Base-by-base conservation (phyloP, 2,329 filamentous ascomycete genomes). In the Penicillium occitanis region DNA sequence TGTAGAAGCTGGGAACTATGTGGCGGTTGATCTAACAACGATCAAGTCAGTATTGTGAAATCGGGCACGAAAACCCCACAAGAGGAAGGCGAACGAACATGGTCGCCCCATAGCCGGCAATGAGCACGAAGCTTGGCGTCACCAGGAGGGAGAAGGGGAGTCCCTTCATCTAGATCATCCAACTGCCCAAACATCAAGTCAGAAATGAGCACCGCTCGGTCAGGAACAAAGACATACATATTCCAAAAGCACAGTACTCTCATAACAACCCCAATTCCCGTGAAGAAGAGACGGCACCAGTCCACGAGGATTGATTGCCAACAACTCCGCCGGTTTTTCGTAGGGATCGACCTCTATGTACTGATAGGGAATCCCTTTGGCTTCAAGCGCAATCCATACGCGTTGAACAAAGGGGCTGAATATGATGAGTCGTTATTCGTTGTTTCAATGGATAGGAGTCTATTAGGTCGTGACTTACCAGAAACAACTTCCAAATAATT, bases 281-380 rank as follows among this genome's bases (percentile, higher is more conserved):
- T 95, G 90, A 46, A 88, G 84, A 66, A 96, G 84, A 8, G 89
- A 90, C 7, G 92, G 92, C 2, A 96, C 90, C 7, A 91, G 81
- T 0, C 91, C 91, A 63, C 89, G 83, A 1, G 91, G 90, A 70
- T 93, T 94, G 61, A 92, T 87, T 69, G 92, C 90, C 28, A 93
- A 83, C 35, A 94, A 80, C 8, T 87, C 83, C 67, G 88, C 84
- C 1, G 89, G 90, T 70, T 88, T 87, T 4, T 57, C 19, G 74
- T 91, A 93, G 7, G 91, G 90, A 73, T 96, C 90, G 55, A 92
- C 88, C 77, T 96, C 92, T 71, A 92, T 89, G 77, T 96, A 96
- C 74, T 96, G 91, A 74, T 96, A 96, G 44, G 86, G 81, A 8
- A 95, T 83, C 19, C 87, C 85, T 75, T 95, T 95, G 71, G 88